Evolutionary conservation across 1,284 basidiomycete species (phyloP), one percentile per base, ranked within the genome.

Genomic region (Ustilago esculenta): DNA sequence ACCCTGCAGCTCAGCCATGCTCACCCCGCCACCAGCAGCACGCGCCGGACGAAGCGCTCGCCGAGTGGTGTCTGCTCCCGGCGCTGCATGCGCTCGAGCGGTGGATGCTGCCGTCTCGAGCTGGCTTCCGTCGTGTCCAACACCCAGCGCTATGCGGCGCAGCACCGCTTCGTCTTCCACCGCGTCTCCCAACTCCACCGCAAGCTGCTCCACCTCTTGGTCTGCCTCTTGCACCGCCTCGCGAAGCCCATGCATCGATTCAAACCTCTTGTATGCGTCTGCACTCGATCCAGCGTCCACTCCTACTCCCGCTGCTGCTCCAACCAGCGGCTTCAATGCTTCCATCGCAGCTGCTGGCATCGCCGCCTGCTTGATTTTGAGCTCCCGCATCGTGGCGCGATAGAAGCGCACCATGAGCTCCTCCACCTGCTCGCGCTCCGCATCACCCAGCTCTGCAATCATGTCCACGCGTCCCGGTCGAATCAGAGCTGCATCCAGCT

Each of bases 381-480:
- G 35, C 48, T 67, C 63, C 1, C 68, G 44, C 55, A 66, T 52
- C 5, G 65, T 71, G 25, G 54, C 53, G 36, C 65, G 79, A 76
- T 98, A 99, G 84, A 99, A 99, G 47, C 88, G 88, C 27, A 87
- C 85, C 83, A 95, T 96, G 3, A 98, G 86, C 21, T 86, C 85
- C 48, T 85, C 84, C 14, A 92, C 92, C 83, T 98, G 96, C 43
- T 85, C 84, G 1, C 92, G 87, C 21, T 87, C 89, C 0, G 96
- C 93, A 77, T 99, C 92, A 79, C 91, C 94, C 32, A 99, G 87
- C 37, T 92, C 84, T 68, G 91, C 87, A 25, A 89, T 87, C 39
- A 98, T 83, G 82, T 98, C 95, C 32, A 98, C 94, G 9, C 95
- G 87, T 1, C 95, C 95, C 0, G 95, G 95, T 48, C 95, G 89